Evolutionary conservation across 2,329 filamentous ascomycete species (phyloP).

Genomic region (Colletotrichum nymphaeae): DNA sequence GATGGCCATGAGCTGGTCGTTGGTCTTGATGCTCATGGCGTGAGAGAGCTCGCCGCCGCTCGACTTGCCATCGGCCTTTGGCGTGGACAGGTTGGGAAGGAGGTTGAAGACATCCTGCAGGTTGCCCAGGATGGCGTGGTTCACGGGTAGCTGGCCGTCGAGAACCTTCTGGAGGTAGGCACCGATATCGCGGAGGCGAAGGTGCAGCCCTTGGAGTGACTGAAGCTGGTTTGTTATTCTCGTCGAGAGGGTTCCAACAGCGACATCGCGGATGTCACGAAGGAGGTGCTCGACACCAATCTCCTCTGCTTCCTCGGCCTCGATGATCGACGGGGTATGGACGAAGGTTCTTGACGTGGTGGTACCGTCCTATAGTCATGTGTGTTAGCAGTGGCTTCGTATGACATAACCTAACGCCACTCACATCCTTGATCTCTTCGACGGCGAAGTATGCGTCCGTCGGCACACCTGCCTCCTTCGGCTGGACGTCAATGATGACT

Average conservation of each 20-base stretch:
- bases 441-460: constrained; percentile 99
- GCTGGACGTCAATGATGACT: constrained; percentile 98
- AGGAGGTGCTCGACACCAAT: constrained; percentile 98
- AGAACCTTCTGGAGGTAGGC: constrained; percentile 96
- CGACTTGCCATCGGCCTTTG: constrained; percentile 71
- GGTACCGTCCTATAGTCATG: constrained; percentile 81
- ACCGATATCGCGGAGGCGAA: constrained; percentile 94
- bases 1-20: constrained; percentile 98
- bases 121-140: constrained; percentile 96
- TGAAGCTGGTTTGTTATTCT: constrained; percentile 98
- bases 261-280: constrained; percentile 97
- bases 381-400: constrained; percentile 24
- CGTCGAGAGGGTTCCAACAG: constrained; percentile 94
- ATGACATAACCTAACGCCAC: constrained; percentile 45
- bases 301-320: constrained; percentile 98
- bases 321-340: constrained; percentile 97
- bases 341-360: constrained; percentile 98
- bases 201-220: constrained; percentile 94
- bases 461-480: constrained; percentile 96
- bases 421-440: constrained; percentile 98
- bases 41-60: constrained; percentile 89
- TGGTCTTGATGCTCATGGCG: constrained; percentile 98
- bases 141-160: constrained; percentile 91
- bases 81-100: constrained; percentile 92
- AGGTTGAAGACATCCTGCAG: constrained; percentile 99